Conservation (phyloP, 2,329 filamentous ascomycete species). For the Colletotrichum sansevieriae region DNA sequence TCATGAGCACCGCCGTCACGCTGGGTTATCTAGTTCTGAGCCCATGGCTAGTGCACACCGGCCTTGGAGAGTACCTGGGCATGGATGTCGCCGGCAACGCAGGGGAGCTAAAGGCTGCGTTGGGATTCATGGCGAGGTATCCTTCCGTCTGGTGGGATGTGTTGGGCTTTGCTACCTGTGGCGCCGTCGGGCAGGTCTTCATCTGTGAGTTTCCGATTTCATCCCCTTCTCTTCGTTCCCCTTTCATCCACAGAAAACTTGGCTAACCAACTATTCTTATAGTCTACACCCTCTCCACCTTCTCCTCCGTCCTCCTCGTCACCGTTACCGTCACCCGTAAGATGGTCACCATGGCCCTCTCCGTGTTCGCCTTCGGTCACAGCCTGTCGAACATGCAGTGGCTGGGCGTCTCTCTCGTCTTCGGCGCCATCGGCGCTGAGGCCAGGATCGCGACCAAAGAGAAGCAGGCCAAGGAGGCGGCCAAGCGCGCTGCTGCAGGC, state of each 20-base stretch:
- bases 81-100: slow-evolving; percentile 74
- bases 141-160: slow-evolving; percentile 89
- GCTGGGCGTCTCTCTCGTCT: slow-evolving; percentile 91
- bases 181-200: slow-evolving; percentile 94
- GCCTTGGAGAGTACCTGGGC: slow-evolving; percentile 73
- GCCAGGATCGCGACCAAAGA: slow-evolving; percentile 83
- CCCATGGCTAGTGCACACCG: slow-evolving; percentile 82
- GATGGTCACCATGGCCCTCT: slow-evolving; percentile 99
- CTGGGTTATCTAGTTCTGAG: slow-evolving; percentile 80
- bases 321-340: slow-evolving; percentile 98
- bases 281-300: slow-evolving; percentile 93
- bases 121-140: slow-evolving; percentile 84
- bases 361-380: slow-evolving; percentile 95
- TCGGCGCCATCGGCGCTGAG: slow-evolving; percentile 94
- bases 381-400: slow-evolving; percentile 89
- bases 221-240: slow-evolving; percentile 7
- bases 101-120: slow-evolving; percentile 84
- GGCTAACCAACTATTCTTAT: neutral
- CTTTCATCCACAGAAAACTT: neutral
- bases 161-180: slow-evolving; percentile 88
- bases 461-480: slow-evolving; percentile 83
- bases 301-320: slow-evolving; percentile 91
- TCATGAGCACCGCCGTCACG: slow-evolving; percentile 86
- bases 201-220: slow-evolving; percentile 73
- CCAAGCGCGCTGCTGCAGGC: slow-evolving; percentile 60